Evolutionary conservation across 2,329 filamentous ascomycete genomes (phyloP), one percentile per base, ranked within the genome.

Genomic region (Neofusicoccum sp.): DNA sequence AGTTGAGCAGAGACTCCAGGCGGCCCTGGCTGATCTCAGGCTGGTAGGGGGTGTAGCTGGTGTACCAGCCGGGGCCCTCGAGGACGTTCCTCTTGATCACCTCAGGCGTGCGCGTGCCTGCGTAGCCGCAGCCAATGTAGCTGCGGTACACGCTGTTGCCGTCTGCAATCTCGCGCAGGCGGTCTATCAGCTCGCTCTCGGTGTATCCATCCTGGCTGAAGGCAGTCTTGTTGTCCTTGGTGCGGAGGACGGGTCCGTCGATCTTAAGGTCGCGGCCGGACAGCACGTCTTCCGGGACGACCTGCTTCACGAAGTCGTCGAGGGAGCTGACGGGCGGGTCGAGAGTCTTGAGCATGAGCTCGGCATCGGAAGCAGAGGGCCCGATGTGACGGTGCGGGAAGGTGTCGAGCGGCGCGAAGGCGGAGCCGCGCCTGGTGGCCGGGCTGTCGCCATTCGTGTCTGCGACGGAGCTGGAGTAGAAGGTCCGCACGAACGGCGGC

Each of bases 31-130:
- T 97, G 81, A 98, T 97, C 80, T 98, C 94, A 2, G 94, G 90
- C 80, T 98, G 94, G 78, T 97, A 98, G 14, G 94, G 94, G 0
- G 94, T 97, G 77, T 98, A 97, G 79, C 93, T 97, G 44, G 94
- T 98, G 77, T 98, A 98, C 94, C 94, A 98, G 8, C 89, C 93
- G 4, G 94, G 94, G 75, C 90, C 94, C 82, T 98, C 93, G 64
- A 98, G 81, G 4, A 98, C 85, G 74, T 97, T 97, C 69, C 93
- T 85, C 82, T 95, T 92, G 76, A 98, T 96, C 63, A 97, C 93
- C 62, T 92, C 86, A 4, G 94, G 94, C 0, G 91, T 89, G 68
- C 89, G 85, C n/a, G 92, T 94, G 39, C 87, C 89, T 68, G 94
- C 92, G 82, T 97, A 98, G 64, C 94, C 94, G 64, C 86, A 87